Percentiles rank a stretch among this genome's conserved stretches.
Conservation (phyloP, 2,329 filamentous ascomycete species). For the Hawksworthiomyces lignivorus region DNA sequence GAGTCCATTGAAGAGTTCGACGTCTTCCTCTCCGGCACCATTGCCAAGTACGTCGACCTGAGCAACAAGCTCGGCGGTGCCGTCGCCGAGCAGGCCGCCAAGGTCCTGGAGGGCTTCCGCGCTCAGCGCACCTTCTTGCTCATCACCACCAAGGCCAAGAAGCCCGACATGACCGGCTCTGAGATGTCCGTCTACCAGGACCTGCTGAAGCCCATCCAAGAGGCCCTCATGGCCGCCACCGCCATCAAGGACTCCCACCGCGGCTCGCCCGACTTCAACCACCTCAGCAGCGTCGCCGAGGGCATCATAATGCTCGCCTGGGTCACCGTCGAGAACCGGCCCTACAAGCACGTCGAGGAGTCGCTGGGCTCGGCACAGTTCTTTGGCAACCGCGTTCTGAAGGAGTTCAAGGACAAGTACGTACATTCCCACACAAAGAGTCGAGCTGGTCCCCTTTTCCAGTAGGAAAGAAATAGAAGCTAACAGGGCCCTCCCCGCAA, state of each 20-base stretch:
- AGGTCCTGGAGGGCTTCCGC: constrained; percentile 60
- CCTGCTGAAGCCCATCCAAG: constrained; percentile 79
- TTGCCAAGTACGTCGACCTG: constrained; percentile 69
- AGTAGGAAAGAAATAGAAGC: no score
- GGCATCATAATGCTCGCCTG: constrained; percentile 85
- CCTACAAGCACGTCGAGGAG: constrained; percentile 78
- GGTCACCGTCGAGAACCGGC: constrained; percentile 78
- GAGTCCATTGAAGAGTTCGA: constrained; percentile 85
- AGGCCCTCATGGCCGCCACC: constrained; percentile 69
- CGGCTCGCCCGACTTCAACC: constrained; percentile 65
- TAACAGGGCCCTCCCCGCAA: no score
- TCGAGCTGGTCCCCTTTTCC: no score
- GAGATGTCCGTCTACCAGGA: constrained; percentile 63
- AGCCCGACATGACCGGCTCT: constrained; percentile 61
- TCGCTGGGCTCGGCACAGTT: constrained; percentile 79
- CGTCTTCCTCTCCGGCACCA: constrained; percentile 61
- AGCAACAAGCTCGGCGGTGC: constrained; percentile 72
- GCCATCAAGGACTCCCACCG: constrained; percentile 78
- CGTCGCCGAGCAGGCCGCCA: constrained; percentile 65
- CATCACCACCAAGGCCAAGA: constrained; percentile 84
- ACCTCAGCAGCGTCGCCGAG: constrained; percentile 81
- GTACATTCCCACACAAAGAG: no score
- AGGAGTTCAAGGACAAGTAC: constrained; percentile 71
- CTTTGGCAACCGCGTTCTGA: constrained; percentile 89
- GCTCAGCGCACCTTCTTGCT: constrained; percentile 84